phyloP scores from a whole-genome alignment of 1,139 yeast genomes.

The Hyphopichia wangnamkhiaoensis region DNA sequence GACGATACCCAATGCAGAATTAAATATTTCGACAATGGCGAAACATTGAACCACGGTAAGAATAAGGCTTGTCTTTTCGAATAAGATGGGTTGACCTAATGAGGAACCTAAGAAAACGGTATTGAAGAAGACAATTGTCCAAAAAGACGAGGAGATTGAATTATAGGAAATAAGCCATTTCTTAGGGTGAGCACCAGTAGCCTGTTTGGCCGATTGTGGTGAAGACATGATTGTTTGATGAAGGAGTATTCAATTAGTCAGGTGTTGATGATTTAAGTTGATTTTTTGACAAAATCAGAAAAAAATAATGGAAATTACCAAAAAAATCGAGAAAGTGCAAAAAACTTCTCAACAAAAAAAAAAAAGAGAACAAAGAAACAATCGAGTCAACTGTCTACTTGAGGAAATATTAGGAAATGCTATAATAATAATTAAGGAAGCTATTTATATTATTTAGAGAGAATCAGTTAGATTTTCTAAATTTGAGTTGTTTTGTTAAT shows the following conservation, averaged over 20 bases:
- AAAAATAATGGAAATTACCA: too few species aligned
- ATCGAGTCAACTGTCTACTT: too few species aligned
- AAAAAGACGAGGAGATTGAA: slow-evolving; percentile 45
- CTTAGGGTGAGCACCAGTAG: slow-evolving; percentile 33
- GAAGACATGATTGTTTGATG: too few species aligned
- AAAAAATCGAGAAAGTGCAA: too few species aligned
- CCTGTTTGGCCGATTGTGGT: too few species aligned
- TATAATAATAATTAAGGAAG: too few species aligned
- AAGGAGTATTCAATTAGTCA: too few species aligned
- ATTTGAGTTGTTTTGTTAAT: slow-evolving; percentile 7
- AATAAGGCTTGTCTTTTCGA: slow-evolving; percentile 57
- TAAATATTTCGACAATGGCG: slow-evolving; percentile 80
- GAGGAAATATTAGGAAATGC: too few species aligned
- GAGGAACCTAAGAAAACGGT: slow-evolving; percentile 34
- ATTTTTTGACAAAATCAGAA: too few species aligned
- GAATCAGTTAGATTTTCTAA: neutral
- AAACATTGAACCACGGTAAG: slow-evolving; percentile 76
- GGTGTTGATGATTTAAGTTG: neutral
- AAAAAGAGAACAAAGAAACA: too few species aligned
- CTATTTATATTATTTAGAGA: too few species aligned
- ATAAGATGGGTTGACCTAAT: slow-evolving; percentile 61
- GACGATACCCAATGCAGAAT: slow-evolving; percentile 76
- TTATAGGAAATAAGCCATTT: slow-evolving; percentile 47
- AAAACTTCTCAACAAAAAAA: too few species aligned
- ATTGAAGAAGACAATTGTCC: slow-evolving; percentile 47